Conservation (phyloP, 2,329 filamentous ascomycete species). For the Fusarium metavorans region DNA sequence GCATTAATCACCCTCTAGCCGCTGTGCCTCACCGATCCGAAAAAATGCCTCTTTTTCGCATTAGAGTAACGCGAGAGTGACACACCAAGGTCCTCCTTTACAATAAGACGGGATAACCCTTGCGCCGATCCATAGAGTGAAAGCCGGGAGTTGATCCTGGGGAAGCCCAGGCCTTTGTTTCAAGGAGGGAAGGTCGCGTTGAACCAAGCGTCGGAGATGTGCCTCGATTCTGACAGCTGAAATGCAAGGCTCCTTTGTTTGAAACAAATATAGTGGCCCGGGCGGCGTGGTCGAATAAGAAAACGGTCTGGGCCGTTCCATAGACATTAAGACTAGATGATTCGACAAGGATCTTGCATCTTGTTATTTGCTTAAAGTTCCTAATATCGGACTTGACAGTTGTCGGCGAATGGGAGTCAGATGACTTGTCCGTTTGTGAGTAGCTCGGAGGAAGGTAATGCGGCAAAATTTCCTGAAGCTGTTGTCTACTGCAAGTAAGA, state of each 20-base stretch:
- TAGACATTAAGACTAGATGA: neutral
- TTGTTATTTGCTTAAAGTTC: neutral
- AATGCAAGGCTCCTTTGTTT: conserved; percentile 3
- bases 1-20: neutral
- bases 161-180: neutral
- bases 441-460: neutral
- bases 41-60: neutral
- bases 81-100: neutral
- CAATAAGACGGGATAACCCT: conserved; percentile 8
- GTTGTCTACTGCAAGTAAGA: neutral
- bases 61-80: neutral
- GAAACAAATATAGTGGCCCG: neutral
- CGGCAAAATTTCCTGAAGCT: neutral
- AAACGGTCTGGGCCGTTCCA: neutral
- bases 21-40: neutral
- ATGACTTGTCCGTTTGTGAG: neutral
- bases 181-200: neutral
- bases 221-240: conserved; percentile 18
- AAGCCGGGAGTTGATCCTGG: neutral
- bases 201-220: conserved; percentile 5
- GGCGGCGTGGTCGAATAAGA: neutral
- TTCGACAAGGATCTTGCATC: neutral
- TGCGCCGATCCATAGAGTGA: neutral
- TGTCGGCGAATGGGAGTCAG: neutral
- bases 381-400: neutral